Percentiles rank a stretch among this genome's conserved stretches.
phyloP scores from a whole-genome alignment of 2,329 filamentous ascomycete species.

The Boeremia exigua region DNA sequence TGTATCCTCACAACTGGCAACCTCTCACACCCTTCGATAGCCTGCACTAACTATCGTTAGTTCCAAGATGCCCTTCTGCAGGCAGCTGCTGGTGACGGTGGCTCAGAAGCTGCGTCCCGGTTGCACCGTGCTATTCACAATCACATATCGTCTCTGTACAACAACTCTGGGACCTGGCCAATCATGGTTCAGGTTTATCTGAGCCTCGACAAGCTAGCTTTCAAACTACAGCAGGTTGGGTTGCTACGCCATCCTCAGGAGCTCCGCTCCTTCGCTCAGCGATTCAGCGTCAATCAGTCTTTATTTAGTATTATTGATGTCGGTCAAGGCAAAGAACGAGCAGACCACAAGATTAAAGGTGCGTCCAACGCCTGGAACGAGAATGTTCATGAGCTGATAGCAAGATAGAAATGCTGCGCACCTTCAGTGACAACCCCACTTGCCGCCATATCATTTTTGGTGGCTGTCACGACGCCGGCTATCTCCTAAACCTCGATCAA shows the following conservation, averaged over 20 bases:
- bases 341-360: constrained; percentile 56
- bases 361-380: not conserved
- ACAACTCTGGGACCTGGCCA: constrained; percentile 51
- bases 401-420: constrained; percentile 51
- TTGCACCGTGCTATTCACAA: constrained; percentile 51
- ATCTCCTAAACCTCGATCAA: constrained; percentile 53
- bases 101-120: constrained; percentile 54
- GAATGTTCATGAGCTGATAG: constrained; percentile 12
- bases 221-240: constrained; percentile 50
- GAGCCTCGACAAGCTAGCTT: constrained; percentile 54
- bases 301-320: constrained; percentile 58
- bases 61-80: constrained; percentile 54
- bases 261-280: constrained; percentile 51
- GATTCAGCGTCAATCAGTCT: constrained; percentile 53
- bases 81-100: constrained; percentile 50
- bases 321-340: constrained; percentile 54
- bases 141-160: constrained; percentile 51
- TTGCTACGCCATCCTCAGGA: constrained; percentile 50
- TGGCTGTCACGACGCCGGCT: constrained; percentile 56
- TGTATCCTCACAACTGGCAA: no score
- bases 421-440: constrained; percentile 54
- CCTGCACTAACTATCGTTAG: constrained; percentile 24
- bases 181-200: constrained; percentile 56
- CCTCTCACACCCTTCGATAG: not conserved
- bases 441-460: constrained; percentile 57